Evolutionary conservation across 805 yeast species (phyloP).

Genomic region (Starmera pachycereana): DNA sequence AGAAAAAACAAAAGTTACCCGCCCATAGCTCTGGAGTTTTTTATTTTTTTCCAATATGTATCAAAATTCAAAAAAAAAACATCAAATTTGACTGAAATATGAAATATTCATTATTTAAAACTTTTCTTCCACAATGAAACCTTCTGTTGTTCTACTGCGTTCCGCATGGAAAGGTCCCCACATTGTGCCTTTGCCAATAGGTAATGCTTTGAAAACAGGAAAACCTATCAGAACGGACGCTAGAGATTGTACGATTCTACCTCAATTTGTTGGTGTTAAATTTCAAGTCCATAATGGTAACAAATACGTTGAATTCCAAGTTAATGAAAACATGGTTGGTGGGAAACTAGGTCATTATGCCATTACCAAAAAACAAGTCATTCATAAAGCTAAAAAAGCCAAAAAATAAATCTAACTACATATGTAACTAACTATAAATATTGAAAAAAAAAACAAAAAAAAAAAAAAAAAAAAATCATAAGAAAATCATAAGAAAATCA

Average conservation of each 20-base stretch:
- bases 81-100: too few relatives aligned
- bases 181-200: conserved; percentile 90
- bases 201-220: conserved; percentile 69
- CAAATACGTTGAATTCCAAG: conserved; percentile 79
- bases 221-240: conserved; percentile 94
- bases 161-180: conserved; percentile 76
- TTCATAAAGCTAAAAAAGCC: conserved; percentile 60
- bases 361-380: conserved; percentile 71
- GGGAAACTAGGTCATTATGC: conserved; percentile 92
- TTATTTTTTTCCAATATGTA: not conserved
- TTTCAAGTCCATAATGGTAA: conserved; percentile 96
- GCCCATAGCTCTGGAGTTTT: not conserved
- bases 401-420: conserved; percentile 1
- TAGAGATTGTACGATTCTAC: conserved; percentile 86
- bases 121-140: conserved; percentile 23
- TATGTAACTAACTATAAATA: too few relatives aligned
- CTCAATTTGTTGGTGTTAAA: conserved; percentile 89
- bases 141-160: conserved; percentile 30
- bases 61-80: too few relatives aligned
- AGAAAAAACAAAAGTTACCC: too few relatives aligned
- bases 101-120: too few relatives aligned
- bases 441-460: too few relatives aligned
- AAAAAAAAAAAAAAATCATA: too few relatives aligned
- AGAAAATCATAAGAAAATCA: too few relatives aligned
- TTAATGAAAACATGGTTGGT: conserved; percentile 95